These are phyloP conservation scores for Zymoseptoria tritici DNA, from an alignment of 2,329 filamentous ascomycete genomes.

Conservation along the genomic window DNA sequence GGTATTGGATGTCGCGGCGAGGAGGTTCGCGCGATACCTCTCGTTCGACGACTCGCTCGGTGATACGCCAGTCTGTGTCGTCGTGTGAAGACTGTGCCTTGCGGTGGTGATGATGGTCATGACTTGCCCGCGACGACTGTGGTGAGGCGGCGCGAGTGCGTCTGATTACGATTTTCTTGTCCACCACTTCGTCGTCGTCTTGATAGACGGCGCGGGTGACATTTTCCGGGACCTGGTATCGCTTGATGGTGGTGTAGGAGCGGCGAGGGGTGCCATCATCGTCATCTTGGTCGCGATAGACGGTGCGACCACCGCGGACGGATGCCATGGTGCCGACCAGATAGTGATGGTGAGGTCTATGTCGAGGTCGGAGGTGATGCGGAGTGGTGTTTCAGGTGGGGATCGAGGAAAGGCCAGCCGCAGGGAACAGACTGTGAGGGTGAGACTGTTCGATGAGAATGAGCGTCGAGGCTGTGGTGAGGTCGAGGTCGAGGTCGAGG, in stretches of 20 bases:
- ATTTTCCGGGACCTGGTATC: slow-evolving; percentile 50
- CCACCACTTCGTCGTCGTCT: slow-evolving; percentile 31
- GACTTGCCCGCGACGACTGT: slow-evolving; percentile 9
- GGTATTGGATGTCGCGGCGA: slow-evolving; percentile 27
- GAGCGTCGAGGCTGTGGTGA: neutral
- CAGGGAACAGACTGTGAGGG: neutral
- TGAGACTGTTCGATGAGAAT: neutral
- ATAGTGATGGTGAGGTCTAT: neutral
- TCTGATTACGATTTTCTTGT: slow-evolving; percentile 43
- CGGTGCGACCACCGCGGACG: slow-evolving; percentile 28
- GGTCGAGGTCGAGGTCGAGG: neutral
- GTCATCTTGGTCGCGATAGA: slow-evolving; percentile 39
- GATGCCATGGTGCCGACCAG: slow-evolving; percentile 27
- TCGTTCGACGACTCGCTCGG: slow-evolving; percentile 32
- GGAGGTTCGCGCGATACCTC: slow-evolving; percentile 21
- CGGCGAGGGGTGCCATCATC: slow-evolving; percentile 33
- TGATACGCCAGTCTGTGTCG: slow-evolving; percentile 30
- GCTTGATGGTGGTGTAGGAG: slow-evolving; percentile 51
- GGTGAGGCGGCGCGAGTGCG: slow-evolving; percentile 16
- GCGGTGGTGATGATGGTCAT: slow-evolving; percentile 7
- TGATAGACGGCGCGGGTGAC: slow-evolving; percentile 28
- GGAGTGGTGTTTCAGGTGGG: neutral
- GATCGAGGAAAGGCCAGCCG: neutral
- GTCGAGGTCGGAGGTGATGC: neutral
- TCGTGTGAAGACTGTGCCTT: slow-evolving; percentile 6